Conservation (phyloP, 805 yeast species). For the Pichia phayaonensis region DNA sequence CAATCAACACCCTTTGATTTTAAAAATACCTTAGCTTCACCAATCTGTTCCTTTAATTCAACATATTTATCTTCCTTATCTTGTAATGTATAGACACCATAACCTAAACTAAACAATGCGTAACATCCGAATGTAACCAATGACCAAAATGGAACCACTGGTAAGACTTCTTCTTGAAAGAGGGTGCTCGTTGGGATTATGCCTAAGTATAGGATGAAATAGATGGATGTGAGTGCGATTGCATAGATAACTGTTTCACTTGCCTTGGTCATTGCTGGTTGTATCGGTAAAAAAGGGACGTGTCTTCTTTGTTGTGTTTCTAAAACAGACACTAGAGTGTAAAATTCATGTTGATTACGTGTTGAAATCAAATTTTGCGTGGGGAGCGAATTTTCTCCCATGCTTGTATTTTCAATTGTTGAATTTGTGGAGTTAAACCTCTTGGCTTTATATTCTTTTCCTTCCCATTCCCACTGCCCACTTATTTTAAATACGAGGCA, state of each 20-base stretch:
- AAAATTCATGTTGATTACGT: background rate
- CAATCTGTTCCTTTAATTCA: constrained; percentile 52
- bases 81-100: constrained; percentile 60
- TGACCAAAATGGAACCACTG: constrained; percentile 64
- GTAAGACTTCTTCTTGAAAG: constrained; percentile 47
- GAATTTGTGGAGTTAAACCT: background rate
- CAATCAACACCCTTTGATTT: constrained; percentile 44
- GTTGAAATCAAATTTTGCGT: background rate
- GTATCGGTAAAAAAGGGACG: too few species aligned
- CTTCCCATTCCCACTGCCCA: too few species aligned
- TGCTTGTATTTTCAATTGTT: too few species aligned
- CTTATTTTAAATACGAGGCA: too few species aligned
- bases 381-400: too few species aligned
- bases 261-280: constrained; percentile 51
- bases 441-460: too few species aligned
- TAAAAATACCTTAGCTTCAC: constrained; percentile 55
- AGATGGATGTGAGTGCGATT: constrained; percentile 42
- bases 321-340: background rate
- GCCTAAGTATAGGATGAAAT: constrained; percentile 43
- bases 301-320: background rate
- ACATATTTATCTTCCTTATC: constrained; percentile 61
- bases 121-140: constrained; percentile 62
- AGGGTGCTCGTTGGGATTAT: constrained; percentile 46
- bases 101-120: constrained; percentile 60
- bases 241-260: constrained; percentile 46